Base-by-base conservation (phyloP, 371 early-diverging fungal genomes). In the Mucor indicus region DNA sequence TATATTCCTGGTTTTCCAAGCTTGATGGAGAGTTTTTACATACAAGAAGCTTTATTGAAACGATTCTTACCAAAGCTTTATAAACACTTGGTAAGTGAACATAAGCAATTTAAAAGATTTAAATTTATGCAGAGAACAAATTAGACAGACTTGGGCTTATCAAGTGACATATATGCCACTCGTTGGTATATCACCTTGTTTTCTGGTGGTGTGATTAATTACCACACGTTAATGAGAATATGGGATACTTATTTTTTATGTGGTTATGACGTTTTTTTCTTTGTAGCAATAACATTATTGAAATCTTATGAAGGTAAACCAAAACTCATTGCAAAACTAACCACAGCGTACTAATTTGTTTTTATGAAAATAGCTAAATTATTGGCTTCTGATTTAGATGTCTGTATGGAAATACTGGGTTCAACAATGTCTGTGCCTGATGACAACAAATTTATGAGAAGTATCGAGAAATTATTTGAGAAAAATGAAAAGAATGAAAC, bases 111-210 rank as follows among this genome's bases (percentile, higher is more conserved):
- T 16, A 20, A 11, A 5, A 3, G 13, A 33, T 20, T 17, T 16
- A 25, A 16, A 2, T 17, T 31, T 12, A 35, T 23, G 2, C 3
- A 37, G 29, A 1, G 12, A 2, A 22, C 16, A 16, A 44, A 1
- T 0, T 44, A 82, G 80, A 50, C 63, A 38, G 64, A 61, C 0
- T 53, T 81, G 48, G 77, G 72, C 8, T 54, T 84, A 25, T 57
- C 67, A 0, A 79, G 71, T 8, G 72, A 71, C 12, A 67, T 75
- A 10, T 85, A 79, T 61, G 71, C 83, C 4, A 81, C 83, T 1
- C 71, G 77, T 19, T 84, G 85, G 85, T 84, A 82, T 30, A 80
- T 82, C 27, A 84, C 85, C 0, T 57, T 84, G 19, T 84, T 80
- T 50, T 55, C 81, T 8, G 81, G 76, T 16, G 81, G 80, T 19